Percentiles rank a stretch among this genome's conserved stretches.
Evolutionary conservation across 2,329 filamentous ascomycete species (phyloP).

Genomic region (Calonectria montana): DNA sequence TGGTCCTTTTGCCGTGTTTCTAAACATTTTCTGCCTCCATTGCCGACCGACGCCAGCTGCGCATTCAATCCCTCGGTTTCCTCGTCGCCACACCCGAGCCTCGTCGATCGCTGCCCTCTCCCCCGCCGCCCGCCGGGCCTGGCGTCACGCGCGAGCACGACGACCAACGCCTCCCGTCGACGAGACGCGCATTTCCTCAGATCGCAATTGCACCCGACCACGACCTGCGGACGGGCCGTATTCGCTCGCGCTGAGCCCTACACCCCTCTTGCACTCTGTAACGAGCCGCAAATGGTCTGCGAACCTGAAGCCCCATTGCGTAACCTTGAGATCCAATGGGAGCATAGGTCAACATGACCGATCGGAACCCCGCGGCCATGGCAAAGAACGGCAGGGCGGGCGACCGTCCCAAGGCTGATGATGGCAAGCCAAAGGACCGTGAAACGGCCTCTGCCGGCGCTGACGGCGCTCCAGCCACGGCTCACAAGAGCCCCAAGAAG

Average conservation of each 20-base stretch:
- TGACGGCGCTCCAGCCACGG: constrained; percentile 38
- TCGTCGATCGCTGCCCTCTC: constrained; percentile 13
- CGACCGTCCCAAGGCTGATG: constrained; percentile 38
- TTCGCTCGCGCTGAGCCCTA: constrained; percentile 39
- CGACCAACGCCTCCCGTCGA: constrained; percentile 12
- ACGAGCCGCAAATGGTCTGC: constrained; percentile 47
- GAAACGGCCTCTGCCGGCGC: constrained; percentile 36
- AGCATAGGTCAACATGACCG: constrained; percentile 48
- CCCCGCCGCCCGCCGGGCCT: constrained; percentile 11
- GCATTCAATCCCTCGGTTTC: constrained; percentile 27
- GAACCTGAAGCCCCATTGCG: constrained; percentile 45
- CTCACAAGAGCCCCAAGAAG: constrained; percentile 77
- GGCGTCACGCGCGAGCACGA: constrained; percentile 26
- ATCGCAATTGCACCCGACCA: constrained; percentile 33
- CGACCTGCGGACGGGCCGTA: constrained; percentile 39
- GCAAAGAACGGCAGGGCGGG: constrained; percentile 45
- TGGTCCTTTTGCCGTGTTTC: constrained; percentile 22
- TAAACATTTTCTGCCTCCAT: constrained; percentile 22
- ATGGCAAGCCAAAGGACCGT: constrained; percentile 46
- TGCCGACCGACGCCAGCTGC: constrained; percentile 22
- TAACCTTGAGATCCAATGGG: constrained; percentile 49
- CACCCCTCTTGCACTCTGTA: constrained; percentile 40
- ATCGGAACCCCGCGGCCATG: constrained; percentile 48
- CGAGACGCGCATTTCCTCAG: constrained; percentile 26
- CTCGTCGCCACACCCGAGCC: constrained; percentile 18